Evolutionary conservation across 441 rosid genomes (phyloP), one percentile per base, ranked within the genome.

Genomic region (Isatis lusitanica): DNA sequence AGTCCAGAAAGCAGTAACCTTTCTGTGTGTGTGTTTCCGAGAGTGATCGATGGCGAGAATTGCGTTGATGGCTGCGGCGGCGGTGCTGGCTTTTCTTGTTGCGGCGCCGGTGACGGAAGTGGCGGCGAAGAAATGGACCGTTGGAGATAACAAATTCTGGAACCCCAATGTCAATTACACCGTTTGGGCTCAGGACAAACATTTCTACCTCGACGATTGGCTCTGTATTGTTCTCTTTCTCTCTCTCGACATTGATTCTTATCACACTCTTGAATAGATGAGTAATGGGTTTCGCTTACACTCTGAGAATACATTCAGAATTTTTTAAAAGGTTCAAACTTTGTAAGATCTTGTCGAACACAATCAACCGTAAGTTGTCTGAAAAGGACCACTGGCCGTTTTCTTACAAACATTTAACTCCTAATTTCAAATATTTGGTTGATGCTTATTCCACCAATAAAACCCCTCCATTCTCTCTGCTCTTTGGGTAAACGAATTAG

Each of bases 141-240:
- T 94, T 0, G 97, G 97, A 16, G 63, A 59, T 30, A 88, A 78
- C 76, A 75, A 65, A 73, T 86, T 86, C 15, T 91, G 98, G 97
- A 81, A 81, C 52, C 77, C 71, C 42, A 88, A 85, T 73, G 74
- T 86, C 16, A 94, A 91, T 82, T 91, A 85, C 79, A 90, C 93
- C 42, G 51, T 82, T 43, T 94, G 98, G 97, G 93, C 93, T 81
- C 81, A 85, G 52, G 87, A 50, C 76, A 88, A 83, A 74, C 92
- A 91, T 57, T 94, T 91, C 77, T 86, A 88, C 83, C 85, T 87
- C 78, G 98, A 87, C 9, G 97, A 94, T 68, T 91, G 98, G 96
- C 98, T 94, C 65, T 91, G 98, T 93, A 87, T 44, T 16, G 21
- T 68, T 57, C 24, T 36, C 63, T 75, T 44, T 56, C 66, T 74